Conservation (phyloP, 176 grass and related monocot genomes). For the Echinochloa phyllopogon region DNA sequence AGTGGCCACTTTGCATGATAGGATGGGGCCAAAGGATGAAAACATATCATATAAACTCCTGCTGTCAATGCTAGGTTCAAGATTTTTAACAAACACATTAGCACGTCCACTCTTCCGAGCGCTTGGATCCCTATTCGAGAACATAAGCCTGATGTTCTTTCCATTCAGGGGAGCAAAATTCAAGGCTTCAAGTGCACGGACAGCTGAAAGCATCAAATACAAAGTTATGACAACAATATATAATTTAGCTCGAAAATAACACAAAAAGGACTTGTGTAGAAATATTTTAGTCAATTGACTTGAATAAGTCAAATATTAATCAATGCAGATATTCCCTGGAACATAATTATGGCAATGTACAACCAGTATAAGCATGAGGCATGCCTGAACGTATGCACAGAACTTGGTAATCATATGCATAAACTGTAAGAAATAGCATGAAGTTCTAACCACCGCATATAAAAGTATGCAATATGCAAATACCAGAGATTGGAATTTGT, state of each 20-base stretch:
- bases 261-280: not conserved
- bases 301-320: not conserved
- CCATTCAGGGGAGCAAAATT: constrained; percentile 50
- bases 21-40: constrained; percentile 40
- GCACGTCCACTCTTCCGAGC: constrained; percentile 37
- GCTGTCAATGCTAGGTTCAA: constrained; percentile 51
- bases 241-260: not conserved
- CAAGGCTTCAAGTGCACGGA: constrained; percentile 41
- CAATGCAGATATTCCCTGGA: not conserved
- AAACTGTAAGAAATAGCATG: not conserved
- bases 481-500: not conserved
- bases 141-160: constrained; percentile 54
- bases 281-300: not conserved
- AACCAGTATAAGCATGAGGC: not conserved
- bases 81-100: constrained; percentile 64
- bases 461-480: not conserved
- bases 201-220: constrained; percentile 40
- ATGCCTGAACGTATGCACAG: not conserved
- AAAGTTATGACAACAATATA: not conserved
- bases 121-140: constrained; percentile 55
- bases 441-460: not conserved
- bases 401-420: too few relatives aligned
- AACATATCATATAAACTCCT: constrained; percentile 46
- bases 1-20: constrained; percentile 61
- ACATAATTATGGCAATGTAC: not conserved